Evolutionary conservation across 345 rosid species (phyloP), one percentile per base, ranked within the genome.

Genomic region (Eucalyptus sp.): DNA sequence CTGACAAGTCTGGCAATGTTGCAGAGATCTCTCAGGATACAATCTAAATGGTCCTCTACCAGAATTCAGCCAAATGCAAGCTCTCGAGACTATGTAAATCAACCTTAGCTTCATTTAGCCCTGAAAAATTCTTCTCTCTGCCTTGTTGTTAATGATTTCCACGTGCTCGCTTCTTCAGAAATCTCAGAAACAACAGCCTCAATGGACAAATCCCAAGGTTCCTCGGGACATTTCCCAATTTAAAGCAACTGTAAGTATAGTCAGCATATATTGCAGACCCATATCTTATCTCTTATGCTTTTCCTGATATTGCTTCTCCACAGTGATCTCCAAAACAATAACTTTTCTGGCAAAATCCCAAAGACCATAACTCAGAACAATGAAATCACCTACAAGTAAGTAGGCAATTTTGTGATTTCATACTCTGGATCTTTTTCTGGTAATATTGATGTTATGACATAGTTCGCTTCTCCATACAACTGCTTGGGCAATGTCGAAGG

Each of bases 61-160:
- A 27, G 88, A 49, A 22, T 89, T 89, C 88, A 51, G 86, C 62
- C 84, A 86, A 64, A 62, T 89, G 90, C 90, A 86, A 89, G 90
- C 87, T 16, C 90, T 89, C 8, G 54, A 89, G 24, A 86, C 24
- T 13, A 86, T 89, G 90, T 88, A 60, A 48, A 50, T 31, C 64
- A 25, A 44, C 60, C 8, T 27, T 51, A 5, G 29, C 56, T 37
- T 46, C 44, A 56, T 29, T 16, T 60, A 17, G 56, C 33, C 49
- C 13, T 43, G 46, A 56, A 16, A 17, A 37, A 50, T 52, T 52
- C 50, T 31, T 50, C 48, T 13, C 68, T 37, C 41, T 86, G 29
- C 46, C 12, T 58, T 58, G 7, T 24, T 58, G 25, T 18, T 24
- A 54, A 33, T 84, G 49, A 84, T 56, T 86, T 86, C 44, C 71